phyloP scores from a whole-genome alignment of 1,284 basidiomycete genomes.

The Puccinia brachypodii region DNA sequence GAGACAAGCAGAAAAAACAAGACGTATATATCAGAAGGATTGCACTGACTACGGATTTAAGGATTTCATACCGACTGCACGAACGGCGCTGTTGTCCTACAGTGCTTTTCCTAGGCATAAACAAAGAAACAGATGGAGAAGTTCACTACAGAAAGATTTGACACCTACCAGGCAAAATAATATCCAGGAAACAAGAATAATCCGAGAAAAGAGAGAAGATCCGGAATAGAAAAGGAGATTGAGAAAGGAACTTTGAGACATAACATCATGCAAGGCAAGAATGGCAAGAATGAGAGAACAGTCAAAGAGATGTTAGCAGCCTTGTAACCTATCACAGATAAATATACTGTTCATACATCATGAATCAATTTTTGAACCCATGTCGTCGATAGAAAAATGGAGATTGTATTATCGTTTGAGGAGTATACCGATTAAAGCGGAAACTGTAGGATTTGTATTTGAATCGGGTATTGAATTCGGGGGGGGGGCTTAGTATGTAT shows the following conservation, averaged over 20 bases:
- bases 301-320: neutral
- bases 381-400: neutral
- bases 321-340: neutral
- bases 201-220: neutral
- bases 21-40: neutral
- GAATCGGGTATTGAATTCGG: neutral
- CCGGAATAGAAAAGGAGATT: neutral
- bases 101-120: neutral
- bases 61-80: neutral
- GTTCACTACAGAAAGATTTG: neutral
- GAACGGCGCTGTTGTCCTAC: neutral
- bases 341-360: neutral
- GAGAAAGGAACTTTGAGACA: neutral
- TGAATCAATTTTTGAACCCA: neutral
- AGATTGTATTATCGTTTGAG: neutral
- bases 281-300: neutral
- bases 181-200: neutral
- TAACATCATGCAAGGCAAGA: neutral
- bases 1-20: neutral
- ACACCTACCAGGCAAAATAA: neutral
- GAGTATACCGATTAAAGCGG: neutral
- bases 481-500: neutral
- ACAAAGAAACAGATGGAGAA: neutral
- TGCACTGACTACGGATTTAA: neutral
- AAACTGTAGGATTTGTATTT: neutral